Evolutionary conservation across 306 rosid species (phyloP), one percentile per base, ranked within the genome.

Genomic region (Quercus ilex): DNA sequence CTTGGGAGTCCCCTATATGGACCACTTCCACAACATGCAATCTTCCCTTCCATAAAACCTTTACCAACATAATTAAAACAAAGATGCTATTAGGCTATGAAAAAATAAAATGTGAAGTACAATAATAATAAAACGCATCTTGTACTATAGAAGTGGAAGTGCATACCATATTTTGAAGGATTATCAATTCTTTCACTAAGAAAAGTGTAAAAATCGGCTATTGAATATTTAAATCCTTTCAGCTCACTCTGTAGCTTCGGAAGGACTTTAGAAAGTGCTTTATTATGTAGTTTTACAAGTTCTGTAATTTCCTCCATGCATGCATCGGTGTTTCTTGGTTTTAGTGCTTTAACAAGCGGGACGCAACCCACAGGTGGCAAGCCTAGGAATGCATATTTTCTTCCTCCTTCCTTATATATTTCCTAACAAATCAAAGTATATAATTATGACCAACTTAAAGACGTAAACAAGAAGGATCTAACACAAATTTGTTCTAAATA

Each of bases 1-100:
- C 78, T 88, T 3, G 23, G 23, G 52, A 70, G 70, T 59, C 88
- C 89, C 82, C 89, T 87, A 55, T 76, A 81, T 2, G 78, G 35
- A 33, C 35, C 35, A 33, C 35, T 33, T 33, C 35, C 35, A 33
- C 35, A 33, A 33, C 35, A 33, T 33, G 35, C 35, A 33, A 5
- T 5, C 35, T 33, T 33, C 35, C 35, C 35, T 33, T 33, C 6
- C 35, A 33, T 33, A 33, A 33, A 33, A 33, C 35, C 35, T 33
- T 31, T 33, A 33, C 35, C 35, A 33, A 33, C 35, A 33, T 33
- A 33, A 33, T 33, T 33, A 33, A 33, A 33, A 33, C 35, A 33
- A 33, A 33, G 1, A 33, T 33, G 35, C 35, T 33, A 33, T 33
- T 33, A 33, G 35, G 5, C 35, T 33, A 33, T 33, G 35, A 33